Base-by-base conservation (phyloP, 164 flowering plant species). In the Stephania japonica region DNA sequence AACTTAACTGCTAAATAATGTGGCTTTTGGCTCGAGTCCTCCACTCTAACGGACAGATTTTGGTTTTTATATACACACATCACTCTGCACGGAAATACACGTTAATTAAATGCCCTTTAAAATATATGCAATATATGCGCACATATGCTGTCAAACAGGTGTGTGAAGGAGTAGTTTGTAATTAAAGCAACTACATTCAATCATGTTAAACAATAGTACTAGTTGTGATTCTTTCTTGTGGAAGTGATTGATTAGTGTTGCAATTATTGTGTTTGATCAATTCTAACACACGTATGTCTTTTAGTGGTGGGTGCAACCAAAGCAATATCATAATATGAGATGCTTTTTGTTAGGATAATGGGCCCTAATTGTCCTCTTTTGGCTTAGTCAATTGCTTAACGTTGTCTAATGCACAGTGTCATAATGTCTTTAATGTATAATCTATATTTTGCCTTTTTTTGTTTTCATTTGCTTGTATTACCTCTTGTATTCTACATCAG, bases 401-500 rank as follows among this genome's bases (percentile, higher is more conserved):
- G 9, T 27, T 21, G 64, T 7, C 64, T 59, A 59, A 19, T 59
- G 64, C 64, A 59, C 1, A 59, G 64, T n/a, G 64, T 21, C 66
- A 23, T 7, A n/a, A 24, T n/a, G n/a, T n/a, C 8, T 7, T 7
- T 23, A 11, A 38, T 26, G 2, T 32, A 26, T 64, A 64, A 64
- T 32, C 67, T 26, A 6, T 64, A 16, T 64, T 24, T 24, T 9
- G 3, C 7, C 41, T 43, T 44, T 42, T 42, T 43, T 21, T 44
- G n/a, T 10, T 59, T 59, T 32, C 6, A 19, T 7, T 32, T n/a
- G n/a, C n/a, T 59, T 7, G 26, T 68, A n/a, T 71, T 41, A 92
- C 99, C 97, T 90, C 82, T 86, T 88, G 67, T 92, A 94, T 72
- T 92, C 97, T 7, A 94, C 89, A 68, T 91, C 91, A 3, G 78